A percentile compares a stretch with the other conserved stretches of the same genome.
Evolutionary conservation across 2,329 filamentous ascomycete genomes (phyloP).

Genomic region (Diplodia corticola): DNA sequence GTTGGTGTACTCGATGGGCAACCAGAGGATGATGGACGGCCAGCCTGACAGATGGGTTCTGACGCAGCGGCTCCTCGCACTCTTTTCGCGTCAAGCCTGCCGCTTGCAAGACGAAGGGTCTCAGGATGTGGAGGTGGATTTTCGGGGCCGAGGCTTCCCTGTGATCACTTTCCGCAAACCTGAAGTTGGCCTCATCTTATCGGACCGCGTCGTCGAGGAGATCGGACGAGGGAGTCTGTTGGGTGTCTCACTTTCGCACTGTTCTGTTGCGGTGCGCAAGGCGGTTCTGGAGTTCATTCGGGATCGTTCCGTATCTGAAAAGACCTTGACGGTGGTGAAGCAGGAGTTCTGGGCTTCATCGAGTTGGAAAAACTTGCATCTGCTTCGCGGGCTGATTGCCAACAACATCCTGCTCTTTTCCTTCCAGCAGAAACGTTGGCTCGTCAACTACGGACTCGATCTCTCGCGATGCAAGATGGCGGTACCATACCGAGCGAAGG

Average conservation of each 20-base stretch:
- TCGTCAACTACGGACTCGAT: conserved; percentile 65
- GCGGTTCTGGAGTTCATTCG: conserved; percentile 53
- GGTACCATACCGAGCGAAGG: conserved; percentile 68
- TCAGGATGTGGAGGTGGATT: conserved; percentile 62
- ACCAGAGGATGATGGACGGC: conserved; percentile 2
- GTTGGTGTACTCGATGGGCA: conserved; percentile 22
- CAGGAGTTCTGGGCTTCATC: conserved; percentile 32
- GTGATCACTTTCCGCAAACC: conserved; percentile 32
- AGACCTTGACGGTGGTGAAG: conserved; percentile 48
- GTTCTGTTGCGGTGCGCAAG: conserved; percentile 41
- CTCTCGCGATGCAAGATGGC: conserved; percentile 32
- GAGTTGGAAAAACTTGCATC: conserved; percentile 39
- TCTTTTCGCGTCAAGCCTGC: conserved; percentile 24
- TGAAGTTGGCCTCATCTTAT: conserved; percentile 37
- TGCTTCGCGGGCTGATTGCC: conserved; percentile 59
- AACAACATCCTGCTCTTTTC: conserved; percentile 56
- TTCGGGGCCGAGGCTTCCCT: conserved; percentile 59
- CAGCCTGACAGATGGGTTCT: conserved; percentile 14
- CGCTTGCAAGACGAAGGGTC: conserved; percentile 53
- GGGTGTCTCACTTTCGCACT: not conserved
- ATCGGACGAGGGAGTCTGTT: conserved; percentile 44
- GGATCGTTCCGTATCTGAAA: conserved; percentile 52
- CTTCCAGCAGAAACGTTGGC: conserved; percentile 61
- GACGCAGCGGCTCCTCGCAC: not conserved
- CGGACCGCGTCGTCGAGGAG: conserved; percentile 58